Percentiles rank a stretch among this genome's conserved stretches.
These are phyloP conservation scores for Suillus paluster DNA, from an alignment of 768 basidiomycete species.

Conservation along the genomic window DNA sequence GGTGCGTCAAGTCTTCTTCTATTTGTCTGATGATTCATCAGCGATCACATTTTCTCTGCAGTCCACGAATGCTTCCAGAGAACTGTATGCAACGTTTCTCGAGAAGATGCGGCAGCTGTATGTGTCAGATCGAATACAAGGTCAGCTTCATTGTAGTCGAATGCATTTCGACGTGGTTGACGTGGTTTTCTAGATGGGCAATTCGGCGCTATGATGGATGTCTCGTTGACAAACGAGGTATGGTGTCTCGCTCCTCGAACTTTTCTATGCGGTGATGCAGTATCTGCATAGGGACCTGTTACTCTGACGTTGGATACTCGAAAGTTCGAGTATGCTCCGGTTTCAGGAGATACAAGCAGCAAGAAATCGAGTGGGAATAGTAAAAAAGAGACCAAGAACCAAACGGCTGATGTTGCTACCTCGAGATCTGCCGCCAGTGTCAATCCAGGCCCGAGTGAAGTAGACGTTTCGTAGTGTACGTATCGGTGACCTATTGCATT, in stretches of 20 bases:
- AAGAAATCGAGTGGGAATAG: neutral
- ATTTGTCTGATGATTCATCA: constrained; percentile 1
- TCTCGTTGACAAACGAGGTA: constrained; percentile 87
- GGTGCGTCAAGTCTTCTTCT: constrained; percentile 49
- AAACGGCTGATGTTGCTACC: neutral
- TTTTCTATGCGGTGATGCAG: neutral
- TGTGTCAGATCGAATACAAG: constrained; percentile 77
- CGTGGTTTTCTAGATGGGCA: constrained; percentile 65
- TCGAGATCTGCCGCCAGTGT: neutral
- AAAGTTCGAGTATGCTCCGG: constrained; percentile 68
- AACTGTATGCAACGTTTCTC: constrained; percentile 75
- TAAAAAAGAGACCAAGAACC: neutral
- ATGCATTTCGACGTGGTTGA: neutral
- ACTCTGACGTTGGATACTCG: constrained; percentile 85
- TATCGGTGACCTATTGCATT: neutral
- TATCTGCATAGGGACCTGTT: constrained; percentile 67
- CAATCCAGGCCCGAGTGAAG: neutral
- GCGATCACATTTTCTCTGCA: constrained; percentile 30
- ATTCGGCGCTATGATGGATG: constrained; percentile 97
- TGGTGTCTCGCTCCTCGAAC: constrained; percentile 18
- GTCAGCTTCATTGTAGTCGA: constrained; percentile 41
- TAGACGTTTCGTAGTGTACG: neutral
- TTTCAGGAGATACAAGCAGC: constrained; percentile 11
- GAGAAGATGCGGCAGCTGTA: constrained; percentile 69
- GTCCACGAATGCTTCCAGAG: constrained; percentile 68